A percentile compares a stretch with the other conserved stretches of the same genome.
Evolutionary conservation across 2,329 filamentous ascomycete species (phyloP).

Genomic region (Xylaria digitata): DNA sequence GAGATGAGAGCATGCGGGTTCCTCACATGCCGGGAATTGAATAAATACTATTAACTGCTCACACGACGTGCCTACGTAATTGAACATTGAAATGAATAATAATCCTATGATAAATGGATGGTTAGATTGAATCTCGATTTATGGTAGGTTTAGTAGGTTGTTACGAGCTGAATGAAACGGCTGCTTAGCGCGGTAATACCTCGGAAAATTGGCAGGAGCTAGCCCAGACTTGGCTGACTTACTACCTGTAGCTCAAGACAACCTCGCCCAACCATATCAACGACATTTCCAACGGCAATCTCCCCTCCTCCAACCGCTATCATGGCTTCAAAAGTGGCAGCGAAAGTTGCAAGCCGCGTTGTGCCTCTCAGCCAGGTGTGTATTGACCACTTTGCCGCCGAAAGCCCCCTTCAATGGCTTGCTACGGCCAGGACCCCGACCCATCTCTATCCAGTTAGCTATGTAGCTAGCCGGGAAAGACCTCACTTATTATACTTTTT

Average conservation of each 20-base stretch:
- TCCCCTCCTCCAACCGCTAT: constrained; percentile 50
- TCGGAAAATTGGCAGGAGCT: constrained; percentile 30
- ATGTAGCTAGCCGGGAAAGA: neutral
- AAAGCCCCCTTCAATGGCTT: constrained; percentile 22
- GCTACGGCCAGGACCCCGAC: neutral
- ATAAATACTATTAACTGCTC: no score
- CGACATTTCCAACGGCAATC: constrained; percentile 38
- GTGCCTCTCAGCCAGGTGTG: constrained; percentile 70
- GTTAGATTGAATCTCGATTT: no score
- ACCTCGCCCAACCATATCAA: constrained; percentile 39
- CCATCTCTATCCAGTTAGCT: neutral
- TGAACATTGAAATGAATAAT: no score
- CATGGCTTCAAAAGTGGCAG: constrained; percentile 72
- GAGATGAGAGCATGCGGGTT: neutral
- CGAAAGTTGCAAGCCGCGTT: constrained; percentile 65
- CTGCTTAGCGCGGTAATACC: constrained; percentile 41
- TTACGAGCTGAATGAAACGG: no score
- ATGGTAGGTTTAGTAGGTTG: neutral
- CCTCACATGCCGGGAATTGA: no score
- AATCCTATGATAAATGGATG: no score
- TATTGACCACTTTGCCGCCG: constrained; percentile 7
- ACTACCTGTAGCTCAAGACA: constrained; percentile 32
- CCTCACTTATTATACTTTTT: neutral
- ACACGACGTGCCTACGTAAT: no score
- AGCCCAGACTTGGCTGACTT: constrained; percentile 19